Conservation (phyloP, 2,329 filamentous ascomycete species). For the Drechslerella coelobrocha region DNA sequence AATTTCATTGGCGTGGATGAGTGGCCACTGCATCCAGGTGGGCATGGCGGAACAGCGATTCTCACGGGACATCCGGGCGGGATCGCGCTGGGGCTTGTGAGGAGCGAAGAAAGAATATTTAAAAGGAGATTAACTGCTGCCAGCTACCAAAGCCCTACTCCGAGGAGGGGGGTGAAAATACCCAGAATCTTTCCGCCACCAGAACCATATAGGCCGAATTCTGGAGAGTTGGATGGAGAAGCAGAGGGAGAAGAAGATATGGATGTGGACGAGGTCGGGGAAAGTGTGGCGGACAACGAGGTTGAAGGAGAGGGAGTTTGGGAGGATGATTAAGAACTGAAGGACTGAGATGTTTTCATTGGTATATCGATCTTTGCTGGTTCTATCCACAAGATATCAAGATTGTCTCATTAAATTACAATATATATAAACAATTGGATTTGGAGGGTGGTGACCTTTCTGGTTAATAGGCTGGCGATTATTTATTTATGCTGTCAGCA, state of each 20-base stretch:
- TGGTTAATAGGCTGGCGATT: no score
- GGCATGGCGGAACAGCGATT: background rate
- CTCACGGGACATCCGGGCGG: constrained; percentile 8
- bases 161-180: constrained; percentile 4
- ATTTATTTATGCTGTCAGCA: no score
- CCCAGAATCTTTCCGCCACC: constrained; percentile 7
- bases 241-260: background rate
- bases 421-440: no score
- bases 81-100: constrained; percentile 3
- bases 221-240: background rate
- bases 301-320: background rate
- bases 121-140: constrained; percentile 20
- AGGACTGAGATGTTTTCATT: background rate
- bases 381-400: no score
- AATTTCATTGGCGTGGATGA: constrained; percentile 9
- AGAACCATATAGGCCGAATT: constrained; percentile 1
- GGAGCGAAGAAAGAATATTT: background rate
- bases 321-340: background rate
- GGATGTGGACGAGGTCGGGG: background rate
- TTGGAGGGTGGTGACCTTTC: no score
- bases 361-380: no score
- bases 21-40: constrained; percentile 8
- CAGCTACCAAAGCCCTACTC: constrained; percentile 15
- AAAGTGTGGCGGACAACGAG: background rate
- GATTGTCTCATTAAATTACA: no score